Evolutionary conservation across 176 grass and related monocot species (phyloP), one percentile per base, ranked within the genome.

Genomic region (Rhipidocladum racemiflorum): DNA sequence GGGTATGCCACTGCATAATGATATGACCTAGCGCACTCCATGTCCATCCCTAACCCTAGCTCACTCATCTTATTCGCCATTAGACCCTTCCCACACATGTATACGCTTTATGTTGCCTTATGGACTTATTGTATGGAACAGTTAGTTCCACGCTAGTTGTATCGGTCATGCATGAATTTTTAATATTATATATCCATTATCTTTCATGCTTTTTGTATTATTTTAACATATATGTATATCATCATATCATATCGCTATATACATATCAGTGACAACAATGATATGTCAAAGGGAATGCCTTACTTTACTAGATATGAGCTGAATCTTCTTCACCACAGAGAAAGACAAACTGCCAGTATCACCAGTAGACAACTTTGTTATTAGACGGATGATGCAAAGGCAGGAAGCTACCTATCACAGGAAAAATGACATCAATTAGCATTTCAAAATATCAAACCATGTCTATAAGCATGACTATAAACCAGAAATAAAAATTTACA

Each of bases 291-390:
- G 4, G 38, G 9, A 24, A 71, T 74, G 57, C 36, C 74, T 79
- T 87, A 97, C 88, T 89, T 88, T 92, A 45, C 40, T 50, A 66
- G 64, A 89, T 65, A 95, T 82, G 25, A 72, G 24, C 68, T 79
- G 74, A 74, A 98, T 80, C 83, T 81, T 89, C 78, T 93, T 91
- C 75, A 90, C 68, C 59, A 92, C 43, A 39, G 92, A 89, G 68
- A 94, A 77, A 38, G 92, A 95, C 68, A 98, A 82, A 81, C 86
- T 91, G 21, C 88, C 90, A 68, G 84, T 74, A 89, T 93, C 82
- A 81, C 86, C 82, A 65, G 43, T 71, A 35, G 65, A 86, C 50
- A 93, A 74, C 85, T 93, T 97, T 28, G 11, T 74, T 66, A 95
- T 91, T 65, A 98, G 81, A 88, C 89, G 88, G 11, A 95, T 73